Percentiles rank a stretch among this genome's conserved stretches.
These are phyloP conservation scores for Volvox reticuliferus DNA, from an alignment of 139 green algal species.

Conservation along the genomic window DNA sequence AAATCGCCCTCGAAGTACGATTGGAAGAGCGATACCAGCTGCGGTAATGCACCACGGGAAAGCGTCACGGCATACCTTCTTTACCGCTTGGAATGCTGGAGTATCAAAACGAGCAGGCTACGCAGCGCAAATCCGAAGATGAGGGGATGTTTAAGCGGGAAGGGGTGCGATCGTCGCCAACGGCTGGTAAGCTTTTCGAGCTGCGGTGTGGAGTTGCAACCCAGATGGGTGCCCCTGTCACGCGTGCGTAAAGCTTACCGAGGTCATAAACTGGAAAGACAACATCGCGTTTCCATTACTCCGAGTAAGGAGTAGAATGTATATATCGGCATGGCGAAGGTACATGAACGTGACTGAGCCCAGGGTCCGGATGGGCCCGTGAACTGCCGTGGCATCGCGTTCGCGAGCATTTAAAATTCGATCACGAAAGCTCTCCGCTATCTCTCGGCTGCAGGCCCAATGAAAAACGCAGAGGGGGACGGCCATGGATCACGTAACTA, in stretches of 20 bases:
- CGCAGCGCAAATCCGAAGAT: no score
- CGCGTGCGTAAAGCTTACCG: constrained; percentile 61
- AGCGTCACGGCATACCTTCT: neutral
- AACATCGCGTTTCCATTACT: constrained; percentile 95
- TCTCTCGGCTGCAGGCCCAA: constrained; percentile 71
- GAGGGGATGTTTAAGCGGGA: no score
- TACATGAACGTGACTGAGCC: constrained; percentile 90
- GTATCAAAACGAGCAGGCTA: no score
- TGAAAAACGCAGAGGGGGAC: neutral
- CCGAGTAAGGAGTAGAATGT: constrained; percentile 92
- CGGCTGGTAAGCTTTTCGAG: no score
- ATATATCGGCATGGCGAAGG: constrained; percentile 90
- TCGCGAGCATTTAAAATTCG: constrained; percentile 89
- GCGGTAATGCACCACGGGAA: constrained; percentile 21
- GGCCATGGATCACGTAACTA: neutral
- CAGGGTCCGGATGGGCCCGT: constrained; percentile 85
- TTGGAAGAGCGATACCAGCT: constrained; percentile 87
- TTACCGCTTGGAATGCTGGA: neutral
- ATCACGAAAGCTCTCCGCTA: constrained; percentile 90
- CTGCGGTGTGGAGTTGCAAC: no score
- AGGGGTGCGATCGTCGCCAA: no score
- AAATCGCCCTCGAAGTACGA: constrained; percentile 94
- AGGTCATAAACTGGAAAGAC: constrained; percentile 92
- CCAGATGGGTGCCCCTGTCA: no score
- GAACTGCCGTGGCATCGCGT: constrained; percentile 49